Evolutionary conservation across 2,329 filamentous ascomycete genomes (phyloP), one percentile per base, ranked within the genome.

Genomic region (Plenodomus biglobosus): DNA sequence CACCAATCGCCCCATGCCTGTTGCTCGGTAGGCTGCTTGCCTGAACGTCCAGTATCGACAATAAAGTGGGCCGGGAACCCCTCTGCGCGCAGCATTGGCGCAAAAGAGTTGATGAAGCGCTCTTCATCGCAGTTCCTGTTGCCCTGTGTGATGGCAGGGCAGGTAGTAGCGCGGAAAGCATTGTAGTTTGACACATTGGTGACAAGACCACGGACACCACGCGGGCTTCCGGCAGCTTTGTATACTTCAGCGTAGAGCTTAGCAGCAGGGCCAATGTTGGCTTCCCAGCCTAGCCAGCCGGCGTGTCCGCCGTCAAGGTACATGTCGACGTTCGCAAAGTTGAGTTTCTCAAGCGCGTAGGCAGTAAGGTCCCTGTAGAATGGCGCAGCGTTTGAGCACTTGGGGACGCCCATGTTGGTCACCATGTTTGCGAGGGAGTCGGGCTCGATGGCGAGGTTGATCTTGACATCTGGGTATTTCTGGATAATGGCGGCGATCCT

Each of bases 1-100:
- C 85, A 87, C 85, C 85, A 87, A 65, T 87, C 77, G 36, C 84
- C 84, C 82, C 83, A 85, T 21, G 68, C 68, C 47, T 74, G 69
- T 64, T 82, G 80, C 3, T 70, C 64, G 17, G 80, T 83, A 32
- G 80, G 80, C 68, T 86, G 83, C 44, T 82, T 82, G 17, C 82
- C 85, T 44, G 80, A 84, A 56, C 86, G 84, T 61, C 71, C 79
- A 18, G 58, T 50, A 44, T 83, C 80, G 8, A 75, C 58, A 53
- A 83, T 81, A 66, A 83, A 82, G 58, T 79, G 78, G 2, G 78
- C 78, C 17, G 78, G 75, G 68, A 78, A 80, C 16, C 79, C 79
- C 35, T 72, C 66, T 13, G 63, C 60, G 8, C 58, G 57, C 5
- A 83, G 72, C 19, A 81, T 70, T 10, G 80, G 79, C 8, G 75